A percentile compares a stretch with the other conserved stretches of the same genome.
phyloP scores from a whole-genome alignment of 2,329 filamentous ascomycete genomes.

The Aspergillus calidoustus region DNA sequence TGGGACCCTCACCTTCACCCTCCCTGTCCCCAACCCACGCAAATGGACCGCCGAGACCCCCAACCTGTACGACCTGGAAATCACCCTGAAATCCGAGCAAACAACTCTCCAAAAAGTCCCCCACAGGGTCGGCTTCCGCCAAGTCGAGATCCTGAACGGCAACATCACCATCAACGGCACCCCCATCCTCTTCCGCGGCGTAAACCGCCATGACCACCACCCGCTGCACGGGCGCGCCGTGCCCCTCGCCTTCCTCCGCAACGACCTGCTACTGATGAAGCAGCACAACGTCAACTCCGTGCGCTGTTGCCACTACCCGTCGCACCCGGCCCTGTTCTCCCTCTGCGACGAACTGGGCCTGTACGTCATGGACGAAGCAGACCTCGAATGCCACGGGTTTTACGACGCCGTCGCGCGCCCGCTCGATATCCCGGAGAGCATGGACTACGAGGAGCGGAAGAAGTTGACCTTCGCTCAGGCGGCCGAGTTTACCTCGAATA shows the following conservation, averaged over 20 bases:
- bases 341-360: constrained; percentile 43
- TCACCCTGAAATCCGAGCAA: constrained; percentile 37
- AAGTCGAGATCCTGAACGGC: constrained; percentile 62
- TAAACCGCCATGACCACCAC: constrained; percentile 74
- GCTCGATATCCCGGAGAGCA: constrained; percentile 57
- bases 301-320: constrained; percentile 69
- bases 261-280: constrained; percentile 72
- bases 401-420: constrained; percentile 49
- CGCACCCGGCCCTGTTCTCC: constrained; percentile 42
- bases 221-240: constrained; percentile 66
- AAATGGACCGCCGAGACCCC: constrained; percentile 73
- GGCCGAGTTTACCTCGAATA: constrained; percentile 37
- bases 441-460: constrained; percentile 64
- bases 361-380: constrained; percentile 44
- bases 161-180: constrained; percentile 62
- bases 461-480: constrained; percentile 44
- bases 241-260: constrained; percentile 63
- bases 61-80: constrained; percentile 54
- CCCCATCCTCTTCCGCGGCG: constrained; percentile 64
- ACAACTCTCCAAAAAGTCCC: constrained; percentile 39
- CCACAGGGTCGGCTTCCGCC: constrained; percentile 66
- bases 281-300: constrained; percentile 71
- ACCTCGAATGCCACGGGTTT: constrained; percentile 45
- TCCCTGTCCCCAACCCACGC: constrained; percentile 57
- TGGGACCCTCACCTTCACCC: constrained; percentile 30